Percentiles rank a stretch among this genome's conserved stretches.
phyloP scores from a whole-genome alignment of 2,329 filamentous ascomycete species.

The Aspergillus felis region DNA sequence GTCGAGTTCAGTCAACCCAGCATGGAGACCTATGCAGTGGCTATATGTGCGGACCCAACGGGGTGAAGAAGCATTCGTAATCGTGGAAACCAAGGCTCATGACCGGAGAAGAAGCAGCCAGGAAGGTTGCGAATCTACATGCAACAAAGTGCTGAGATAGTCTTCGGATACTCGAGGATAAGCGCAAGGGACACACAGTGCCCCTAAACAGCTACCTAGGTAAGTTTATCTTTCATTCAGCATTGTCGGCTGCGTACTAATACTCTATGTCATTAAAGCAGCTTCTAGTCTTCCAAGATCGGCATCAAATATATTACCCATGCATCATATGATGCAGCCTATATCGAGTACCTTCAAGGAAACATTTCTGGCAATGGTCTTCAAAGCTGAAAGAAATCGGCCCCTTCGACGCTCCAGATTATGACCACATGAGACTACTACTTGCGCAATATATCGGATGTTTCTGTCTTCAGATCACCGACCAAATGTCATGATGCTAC shows the following conservation, averaged over 20 bases:
- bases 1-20: constrained; percentile 3
- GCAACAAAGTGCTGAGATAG: constrained; percentile 15
- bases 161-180: constrained; percentile 7
- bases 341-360: constrained; percentile 3
- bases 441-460: too few species aligned
- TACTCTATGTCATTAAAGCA: background rate
- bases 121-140: constrained; percentile 6
- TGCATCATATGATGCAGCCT: constrained; percentile 5
- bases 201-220: too few species aligned
- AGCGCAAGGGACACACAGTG: too few species aligned
- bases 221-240: too few species aligned
- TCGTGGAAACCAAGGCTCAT: constrained; percentile 13
- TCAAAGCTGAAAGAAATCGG: constrained; percentile 12
- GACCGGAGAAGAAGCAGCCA: too few species aligned
- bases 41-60: constrained; percentile 6
- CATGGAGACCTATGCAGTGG: constrained; percentile 15
- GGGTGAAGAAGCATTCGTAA: background rate
- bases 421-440: too few species aligned
- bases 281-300: constrained; percentile 4
- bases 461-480: too few species aligned
- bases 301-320: constrained; percentile 1
- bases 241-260: too few species aligned
- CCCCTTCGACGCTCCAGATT: constrained; percentile 7
- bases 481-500: too few species aligned
- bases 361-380: background rate